Conservation (phyloP, 306 rosid species). For the Cicer chorassanicum region DNA sequence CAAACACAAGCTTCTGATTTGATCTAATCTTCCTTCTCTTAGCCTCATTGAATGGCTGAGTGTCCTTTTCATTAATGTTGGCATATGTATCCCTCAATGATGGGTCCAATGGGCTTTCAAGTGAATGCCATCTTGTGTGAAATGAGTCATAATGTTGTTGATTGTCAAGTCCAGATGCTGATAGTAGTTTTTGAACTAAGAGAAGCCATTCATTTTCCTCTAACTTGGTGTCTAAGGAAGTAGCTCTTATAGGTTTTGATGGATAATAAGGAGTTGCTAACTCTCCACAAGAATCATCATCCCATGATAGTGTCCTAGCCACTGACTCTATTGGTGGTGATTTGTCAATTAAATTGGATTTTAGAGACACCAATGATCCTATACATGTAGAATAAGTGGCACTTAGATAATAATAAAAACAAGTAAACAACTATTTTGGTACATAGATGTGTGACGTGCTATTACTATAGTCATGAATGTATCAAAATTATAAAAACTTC, state of each 20-base stretch:
- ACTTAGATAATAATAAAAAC: too few relatives aligned
- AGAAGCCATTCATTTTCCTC: constrained; percentile 75
- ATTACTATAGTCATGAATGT: too few relatives aligned
- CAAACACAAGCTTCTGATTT: constrained; percentile 77
- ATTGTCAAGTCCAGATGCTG: constrained; percentile 68
- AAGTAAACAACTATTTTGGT: too few relatives aligned
- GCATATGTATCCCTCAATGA: constrained; percentile 76
- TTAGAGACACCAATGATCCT: constrained; percentile 54
- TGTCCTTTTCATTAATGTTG: constrained; percentile 56
- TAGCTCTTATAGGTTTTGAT: constrained; percentile 54
- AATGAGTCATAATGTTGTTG: constrained; percentile 47
- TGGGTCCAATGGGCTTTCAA: constrained; percentile 79
- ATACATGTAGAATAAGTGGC: constrained; percentile 27
- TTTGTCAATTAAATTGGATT: constrained; percentile 89
- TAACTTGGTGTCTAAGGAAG: constrained; percentile 57
- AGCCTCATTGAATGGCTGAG: constrained; percentile 65
- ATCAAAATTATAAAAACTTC: too few relatives aligned
- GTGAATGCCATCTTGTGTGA: constrained; percentile 69
- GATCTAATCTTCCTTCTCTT: constrained; percentile 76
- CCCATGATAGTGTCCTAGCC: constrained; percentile 83
- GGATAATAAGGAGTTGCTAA: constrained; percentile 54
- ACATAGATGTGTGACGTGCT: too few relatives aligned
- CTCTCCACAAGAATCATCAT: constrained; percentile 67
- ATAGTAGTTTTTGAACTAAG: constrained; percentile 66
- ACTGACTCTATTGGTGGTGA: constrained; percentile 96